Evolutionary conservation across 139 green algal genomes (phyloP), one percentile per base, ranked within the genome.

Genomic region (Picochlorum sp.): DNA sequence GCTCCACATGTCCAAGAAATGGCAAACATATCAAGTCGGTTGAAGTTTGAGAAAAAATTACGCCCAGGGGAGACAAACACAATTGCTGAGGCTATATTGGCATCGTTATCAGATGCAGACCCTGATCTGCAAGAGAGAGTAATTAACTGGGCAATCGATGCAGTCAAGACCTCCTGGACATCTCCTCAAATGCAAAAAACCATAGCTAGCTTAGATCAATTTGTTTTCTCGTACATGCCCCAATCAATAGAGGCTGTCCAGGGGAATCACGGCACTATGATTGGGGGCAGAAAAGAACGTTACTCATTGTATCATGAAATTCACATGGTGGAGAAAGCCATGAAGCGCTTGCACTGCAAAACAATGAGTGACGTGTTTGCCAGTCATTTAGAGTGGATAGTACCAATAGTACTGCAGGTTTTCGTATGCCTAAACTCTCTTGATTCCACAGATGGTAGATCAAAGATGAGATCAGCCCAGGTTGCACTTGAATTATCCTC

Each of bases 231-330:
- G 10, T 81, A 72, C 61, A 64, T 80, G 39, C 54, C 53, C 2
- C 33, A 77, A 14, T 7, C 57, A 30, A 22, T 39, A 25, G 55
- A 41, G 26, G 24, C 24, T 8, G 30, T 20, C 0, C 22, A 20
- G 7, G 22, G 29, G 16, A 14, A 18, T 5, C n/a, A 7, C 12
- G 22, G 4, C n/a, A 43, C 13, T 30, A 52, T 54, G 43, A 31
- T 67, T 49, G 64, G 39, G 10, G 39, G 47, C 50, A 45, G 63
- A 65, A 28, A 33, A 4, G 60, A 63, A 52, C 64, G 79, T 29
- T 89, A 77, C 77, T 50, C 67, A 4, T 59, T 88, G n/a, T 85
- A 85, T 58, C 77, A 89, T 47, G 60, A 87, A 20, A 12, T 84
- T 1, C 81, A 85, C 33, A 69, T 87, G n/a, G 55, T 89, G 32